Evolutionary conservation across 345 rosid species (phyloP).

Genomic region (Dimocarpus longan): DNA sequence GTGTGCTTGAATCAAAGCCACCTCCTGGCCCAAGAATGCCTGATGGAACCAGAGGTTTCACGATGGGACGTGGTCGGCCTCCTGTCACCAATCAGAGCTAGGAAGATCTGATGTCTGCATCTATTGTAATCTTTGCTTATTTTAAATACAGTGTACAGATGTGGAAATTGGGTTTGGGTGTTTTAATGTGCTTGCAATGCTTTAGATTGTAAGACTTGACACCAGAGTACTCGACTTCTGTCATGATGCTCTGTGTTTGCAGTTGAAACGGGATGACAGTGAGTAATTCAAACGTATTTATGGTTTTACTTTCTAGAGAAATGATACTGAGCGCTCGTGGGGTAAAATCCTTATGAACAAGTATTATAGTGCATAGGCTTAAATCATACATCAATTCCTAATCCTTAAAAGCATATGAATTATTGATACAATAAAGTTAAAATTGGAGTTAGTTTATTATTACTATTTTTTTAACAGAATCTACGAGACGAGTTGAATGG

Average conservation of each 20-base stretch:
- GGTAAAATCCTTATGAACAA: too few species aligned
- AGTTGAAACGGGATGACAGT: neutral
- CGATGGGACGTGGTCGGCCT: conserved; percentile 88
- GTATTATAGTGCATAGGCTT: too few species aligned
- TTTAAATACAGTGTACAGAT: conserved; percentile 10
- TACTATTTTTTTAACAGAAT: too few species aligned
- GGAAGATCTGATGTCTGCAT: conserved; percentile 19
- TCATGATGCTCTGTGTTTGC: neutral
- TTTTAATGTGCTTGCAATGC: neutral
- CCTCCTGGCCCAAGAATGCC: conserved; percentile 99
- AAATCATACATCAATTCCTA: too few species aligned
- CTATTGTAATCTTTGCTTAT: conserved; percentile 21
- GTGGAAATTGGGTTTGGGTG: conserved; percentile 18
- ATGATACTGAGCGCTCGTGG: neutral
- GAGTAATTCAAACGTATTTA: neutral
- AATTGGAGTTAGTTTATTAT: too few species aligned
- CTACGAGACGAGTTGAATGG: too few species aligned
- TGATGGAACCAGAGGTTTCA: conserved; percentile 93
- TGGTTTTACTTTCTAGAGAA: neutral
- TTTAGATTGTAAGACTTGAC: neutral
- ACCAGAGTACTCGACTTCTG: neutral
- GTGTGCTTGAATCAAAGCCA: conserved; percentile 61
- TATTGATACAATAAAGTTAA: too few species aligned
- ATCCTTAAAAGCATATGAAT: too few species aligned
- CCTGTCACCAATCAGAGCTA: conserved; percentile 27